phyloP scores from a whole-genome alignment of 257 asterid genomes.

The Nicotiana tabacum region DNA sequence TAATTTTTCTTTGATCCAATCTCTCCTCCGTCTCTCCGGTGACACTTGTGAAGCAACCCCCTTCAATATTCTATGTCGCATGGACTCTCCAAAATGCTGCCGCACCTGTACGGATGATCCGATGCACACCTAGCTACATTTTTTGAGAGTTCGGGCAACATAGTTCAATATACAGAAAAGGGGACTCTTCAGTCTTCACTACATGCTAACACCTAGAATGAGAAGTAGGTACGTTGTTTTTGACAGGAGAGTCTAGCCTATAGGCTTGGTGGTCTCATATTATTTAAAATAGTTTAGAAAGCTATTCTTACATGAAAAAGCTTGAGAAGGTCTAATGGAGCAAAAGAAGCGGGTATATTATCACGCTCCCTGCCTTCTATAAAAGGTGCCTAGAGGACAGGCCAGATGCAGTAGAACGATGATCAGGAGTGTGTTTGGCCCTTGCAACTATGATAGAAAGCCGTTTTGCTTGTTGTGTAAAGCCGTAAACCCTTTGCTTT shows the following conservation, averaged over 20 bases:
- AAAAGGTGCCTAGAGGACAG: constrained; percentile 12
- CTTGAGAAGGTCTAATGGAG: constrained; percentile 1
- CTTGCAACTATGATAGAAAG: not conserved
- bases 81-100: too few relatives aligned
- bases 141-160: too few relatives aligned
- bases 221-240: not conserved
- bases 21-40: not conserved
- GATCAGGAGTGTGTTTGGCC: not conserved
- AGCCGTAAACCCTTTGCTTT: not conserved
- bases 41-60: not conserved
- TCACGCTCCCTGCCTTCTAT: constrained; percentile 15
- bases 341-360: constrained; percentile 12
- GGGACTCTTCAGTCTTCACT: too few relatives aligned
- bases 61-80: not conserved
- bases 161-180: too few relatives aligned
- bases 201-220: not conserved
- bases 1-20: not conserved
- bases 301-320: not conserved
- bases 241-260: not conserved
- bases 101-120: too few relatives aligned
- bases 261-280: not conserved
- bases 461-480: not conserved
- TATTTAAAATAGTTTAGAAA: not conserved
- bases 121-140: too few relatives aligned
- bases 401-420: not conserved